A percentile compares a stretch with the other conserved stretches of the same genome.
phyloP scores from a whole-genome alignment of 2,329 filamentous ascomycete genomes.

The Colletotrichum eleusines region DNA sequence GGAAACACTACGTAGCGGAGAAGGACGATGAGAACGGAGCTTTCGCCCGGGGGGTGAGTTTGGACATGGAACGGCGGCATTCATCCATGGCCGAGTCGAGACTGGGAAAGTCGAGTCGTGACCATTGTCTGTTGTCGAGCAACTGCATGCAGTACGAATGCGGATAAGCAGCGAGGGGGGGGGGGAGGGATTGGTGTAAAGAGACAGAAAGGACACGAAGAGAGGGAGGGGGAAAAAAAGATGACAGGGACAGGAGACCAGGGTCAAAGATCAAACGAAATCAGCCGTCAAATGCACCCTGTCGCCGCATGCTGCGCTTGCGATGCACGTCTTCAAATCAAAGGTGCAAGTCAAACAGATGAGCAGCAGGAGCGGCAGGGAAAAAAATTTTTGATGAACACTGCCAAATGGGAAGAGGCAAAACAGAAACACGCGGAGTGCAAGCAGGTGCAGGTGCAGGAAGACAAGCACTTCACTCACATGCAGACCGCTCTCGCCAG shows the following conservation, averaged over 20 bases:
- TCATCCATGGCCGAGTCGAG: slow-evolving; percentile 32
- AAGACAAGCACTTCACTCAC: slow-evolving; percentile 26
- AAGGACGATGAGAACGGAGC: slow-evolving; percentile 19
- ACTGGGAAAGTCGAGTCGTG: slow-evolving; percentile 30
- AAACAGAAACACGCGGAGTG: slow-evolving; percentile 33
- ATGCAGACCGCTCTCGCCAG: slow-evolving; percentile 23
- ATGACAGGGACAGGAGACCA: not conserved
- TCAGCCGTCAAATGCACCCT: slow-evolving; percentile 27
- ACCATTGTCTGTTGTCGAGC: slow-evolving; percentile 7
- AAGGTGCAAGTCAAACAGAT: slow-evolving; percentile 39
- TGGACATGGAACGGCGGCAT: slow-evolving; percentile 27
- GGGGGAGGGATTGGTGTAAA: not conserved
- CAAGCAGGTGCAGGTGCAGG: slow-evolving; percentile 9
- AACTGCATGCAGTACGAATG: not conserved
- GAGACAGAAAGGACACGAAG: not conserved
- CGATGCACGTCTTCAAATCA: slow-evolving; percentile 32
- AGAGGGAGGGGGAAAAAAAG: not conserved
- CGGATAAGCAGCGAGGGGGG: not conserved
- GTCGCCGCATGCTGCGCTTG: slow-evolving; percentile 36
- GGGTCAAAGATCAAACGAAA: slow-evolving; percentile 26
- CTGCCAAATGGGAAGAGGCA: slow-evolving; percentile 24
- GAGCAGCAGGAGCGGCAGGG: slow-evolving; percentile 28
- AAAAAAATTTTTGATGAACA: slow-evolving; percentile 26
- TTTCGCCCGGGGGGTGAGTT: not conserved
- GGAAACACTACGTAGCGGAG: slow-evolving; percentile 26